phyloP scores from a whole-genome alignment of 2,329 filamentous ascomycete species.

The Taxawa tesnikishii region DNA sequence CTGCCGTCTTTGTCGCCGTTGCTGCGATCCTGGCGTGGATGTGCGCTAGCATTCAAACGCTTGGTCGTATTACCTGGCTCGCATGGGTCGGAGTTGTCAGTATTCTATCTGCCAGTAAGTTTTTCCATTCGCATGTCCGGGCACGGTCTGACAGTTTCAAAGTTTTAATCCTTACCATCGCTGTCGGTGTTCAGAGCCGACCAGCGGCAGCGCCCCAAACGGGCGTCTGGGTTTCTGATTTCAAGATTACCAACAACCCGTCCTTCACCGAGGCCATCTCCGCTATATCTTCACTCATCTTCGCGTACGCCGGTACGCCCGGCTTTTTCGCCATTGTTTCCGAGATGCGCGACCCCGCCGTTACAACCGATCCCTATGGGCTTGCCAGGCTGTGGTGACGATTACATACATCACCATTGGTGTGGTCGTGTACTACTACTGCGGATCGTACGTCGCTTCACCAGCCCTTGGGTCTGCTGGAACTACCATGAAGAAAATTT shows the following conservation, averaged over 20 bases:
- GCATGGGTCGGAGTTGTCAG: constrained; percentile 21
- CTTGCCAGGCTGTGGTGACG: constrained; percentile 12
- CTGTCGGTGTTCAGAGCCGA: constrained; percentile 21
- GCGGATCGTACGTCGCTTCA: constrained; percentile 33
- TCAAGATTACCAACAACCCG: constrained; percentile 15
- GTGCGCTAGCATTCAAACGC: constrained; percentile 22
- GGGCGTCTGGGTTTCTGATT: constrained; percentile 14
- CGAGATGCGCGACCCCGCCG: constrained; percentile 25
- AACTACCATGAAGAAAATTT: constrained; percentile 28
- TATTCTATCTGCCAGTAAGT: constrained; percentile 12
- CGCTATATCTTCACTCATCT: constrained; percentile 22
- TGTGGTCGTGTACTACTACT: constrained; percentile 33
- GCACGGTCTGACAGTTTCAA: too few relatives aligned
- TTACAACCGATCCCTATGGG: constrained; percentile 20
- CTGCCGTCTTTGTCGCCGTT: constrained; percentile 27
- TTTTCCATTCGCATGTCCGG: too few relatives aligned
- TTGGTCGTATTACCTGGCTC: constrained; percentile 21
- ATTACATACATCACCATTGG: constrained; percentile 24
- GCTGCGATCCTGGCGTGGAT: constrained; percentile 28
- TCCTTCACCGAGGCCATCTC: constrained; percentile 19
- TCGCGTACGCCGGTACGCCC: constrained; percentile 25
- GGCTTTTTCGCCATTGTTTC: constrained; percentile 25
- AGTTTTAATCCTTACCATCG: constrained; percentile 21
- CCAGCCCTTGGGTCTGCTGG: constrained; percentile 37
- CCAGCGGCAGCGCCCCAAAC: constrained; percentile 17